A percentile compares a stretch with the other conserved stretches of the same genome.
Evolutionary conservation across 306 rosid genomes (phyloP).

Genomic region (Dalbergia cultrata): DNA sequence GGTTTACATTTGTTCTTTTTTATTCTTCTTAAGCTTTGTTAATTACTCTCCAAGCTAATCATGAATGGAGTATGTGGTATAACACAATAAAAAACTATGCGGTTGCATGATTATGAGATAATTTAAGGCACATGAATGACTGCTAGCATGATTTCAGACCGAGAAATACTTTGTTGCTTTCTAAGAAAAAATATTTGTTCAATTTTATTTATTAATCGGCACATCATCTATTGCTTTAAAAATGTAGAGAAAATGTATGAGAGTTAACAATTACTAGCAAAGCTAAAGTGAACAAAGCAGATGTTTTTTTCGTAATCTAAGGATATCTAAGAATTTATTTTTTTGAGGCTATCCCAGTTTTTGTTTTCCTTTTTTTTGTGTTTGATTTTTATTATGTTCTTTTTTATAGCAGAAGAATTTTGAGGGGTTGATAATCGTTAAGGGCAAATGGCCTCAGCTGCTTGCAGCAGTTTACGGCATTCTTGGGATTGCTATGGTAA

Average conservation of each 20-base stretch:
- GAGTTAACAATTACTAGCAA: too few relatives aligned
- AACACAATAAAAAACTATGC: background rate
- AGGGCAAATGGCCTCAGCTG: constrained; percentile 10
- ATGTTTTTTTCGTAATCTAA: too few relatives aligned
- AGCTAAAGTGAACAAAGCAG: too few relatives aligned
- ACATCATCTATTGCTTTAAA: too few relatives aligned
- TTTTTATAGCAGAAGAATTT: background rate
- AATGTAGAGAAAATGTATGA: too few relatives aligned
- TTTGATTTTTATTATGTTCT: background rate
- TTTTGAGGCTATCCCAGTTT: background rate
- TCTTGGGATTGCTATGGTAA: constrained; percentile 13
- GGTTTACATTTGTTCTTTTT: background rate
- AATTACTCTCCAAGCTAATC: constrained; percentile 13
- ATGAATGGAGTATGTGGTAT: background rate
- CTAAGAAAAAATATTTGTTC: too few relatives aligned
- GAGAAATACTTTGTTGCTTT: too few relatives aligned
- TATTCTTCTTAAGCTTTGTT: constrained; percentile 27
- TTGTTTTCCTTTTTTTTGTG: constrained; percentile 1
- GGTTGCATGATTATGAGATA: constrained; percentile 19
- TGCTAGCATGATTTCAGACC: background rate
- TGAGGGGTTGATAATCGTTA: constrained; percentile 2
- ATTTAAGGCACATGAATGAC: constrained; percentile 17
- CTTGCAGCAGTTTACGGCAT: background rate
- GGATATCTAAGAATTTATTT: too few relatives aligned
- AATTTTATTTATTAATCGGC: too few relatives aligned